Evolutionary conservation across 305 asterid species (phyloP), one percentile per base, ranked within the genome.

Genomic region (Nicotiana rustica): DNA sequence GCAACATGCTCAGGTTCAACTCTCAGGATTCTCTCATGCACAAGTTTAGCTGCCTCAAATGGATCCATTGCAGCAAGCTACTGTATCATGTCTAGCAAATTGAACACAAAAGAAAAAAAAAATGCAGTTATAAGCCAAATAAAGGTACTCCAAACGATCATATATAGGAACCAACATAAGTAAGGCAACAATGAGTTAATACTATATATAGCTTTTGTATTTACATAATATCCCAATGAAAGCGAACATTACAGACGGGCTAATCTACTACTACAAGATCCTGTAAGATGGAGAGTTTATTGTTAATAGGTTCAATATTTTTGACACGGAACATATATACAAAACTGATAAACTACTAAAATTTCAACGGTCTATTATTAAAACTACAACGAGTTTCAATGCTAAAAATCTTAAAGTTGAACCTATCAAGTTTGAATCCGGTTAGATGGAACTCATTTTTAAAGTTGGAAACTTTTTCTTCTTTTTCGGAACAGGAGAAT

Each of bases 1-100:
- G 97, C 92, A 29, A 95, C 67, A 70, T 86, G 85, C 71, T 92
- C 96, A 0, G 98, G 92, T 73, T 93, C 98, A 2, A 92, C 80
- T 69, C 73, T 86, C 75, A 79, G 67, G 81, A 93, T 88, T 85
- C 90, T 85, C 6, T 88, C 89, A 6, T 91, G 88, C 62, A 92
- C 89, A 61, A 81, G 78, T 82, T 87, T 84, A 29, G 86, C 86
- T 49, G 94, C 96, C 85, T 88, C 91, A 4, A 83, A 73, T 17
- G 87, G 78, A 82, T 85, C 91, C 93, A 88, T 88, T 19, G 70
- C 56, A 78, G 17, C 80, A 10, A 73, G 41, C 62, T 25, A 49
- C 79, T 47, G 79, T 21, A 47, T 73, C 36, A 73, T 49, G 18
- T 56, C 33, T 57, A 44, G 49, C 81, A 57, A 56, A 47, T 75